Conservation (phyloP, 805 yeast genomes). For the Saccharomyces eubayanus region DNA sequence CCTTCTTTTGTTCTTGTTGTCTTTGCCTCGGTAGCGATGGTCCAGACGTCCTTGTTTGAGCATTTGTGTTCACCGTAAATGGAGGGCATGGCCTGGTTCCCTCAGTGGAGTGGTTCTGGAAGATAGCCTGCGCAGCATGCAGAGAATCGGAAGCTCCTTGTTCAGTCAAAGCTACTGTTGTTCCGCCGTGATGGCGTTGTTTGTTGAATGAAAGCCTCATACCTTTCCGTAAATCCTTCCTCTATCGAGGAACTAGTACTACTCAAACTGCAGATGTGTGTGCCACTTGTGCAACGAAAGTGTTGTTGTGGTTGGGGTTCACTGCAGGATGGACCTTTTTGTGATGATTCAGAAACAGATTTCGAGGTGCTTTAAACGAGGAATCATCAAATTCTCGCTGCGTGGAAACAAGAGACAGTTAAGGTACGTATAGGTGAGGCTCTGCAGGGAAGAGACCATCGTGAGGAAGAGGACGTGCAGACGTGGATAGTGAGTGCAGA, state of each 20-base stretch:
- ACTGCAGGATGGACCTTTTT: background rate
- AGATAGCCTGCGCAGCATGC: constrained; percentile 15
- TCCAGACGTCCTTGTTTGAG: background rate
- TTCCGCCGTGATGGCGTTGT: background rate
- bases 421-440: background rate
- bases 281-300: background rate
- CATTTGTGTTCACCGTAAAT: background rate
- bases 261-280: background rate
- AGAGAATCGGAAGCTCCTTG: constrained; percentile 5
- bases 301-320: background rate
- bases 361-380: background rate
- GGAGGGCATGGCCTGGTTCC: background rate
- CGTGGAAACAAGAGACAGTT: background rate
- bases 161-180: background rate
- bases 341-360: background rate
- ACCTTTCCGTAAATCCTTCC: background rate
- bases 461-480: background rate
- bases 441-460: background rate
- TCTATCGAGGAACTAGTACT: background rate
- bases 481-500: constrained; percentile 1
- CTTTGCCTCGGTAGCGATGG: background rate
- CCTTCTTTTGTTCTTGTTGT: background rate
- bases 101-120: constrained; percentile 7
- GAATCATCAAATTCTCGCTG: background rate
- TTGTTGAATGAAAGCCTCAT: background rate